Evolutionary conservation across 305 asterid species (phyloP), one percentile per base, ranked within the genome.

Genomic region (Fraxinus ornus): DNA sequence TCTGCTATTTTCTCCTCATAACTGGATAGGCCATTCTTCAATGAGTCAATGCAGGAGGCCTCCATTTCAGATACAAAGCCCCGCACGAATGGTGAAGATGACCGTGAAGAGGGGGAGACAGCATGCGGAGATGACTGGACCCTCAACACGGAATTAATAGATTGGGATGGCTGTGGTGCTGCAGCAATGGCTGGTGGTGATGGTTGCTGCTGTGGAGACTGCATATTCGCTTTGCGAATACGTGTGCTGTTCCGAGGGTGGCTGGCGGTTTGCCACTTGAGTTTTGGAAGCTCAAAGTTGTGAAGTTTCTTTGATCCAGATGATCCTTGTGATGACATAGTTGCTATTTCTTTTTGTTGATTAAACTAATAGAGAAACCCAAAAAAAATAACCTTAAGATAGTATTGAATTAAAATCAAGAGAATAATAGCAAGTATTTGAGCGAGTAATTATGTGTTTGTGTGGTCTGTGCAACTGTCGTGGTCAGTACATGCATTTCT

Each of bases 131-230:
- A 60, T 60, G 70, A 21, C 70, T 60, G 70, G 32, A 60, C 64
- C 24, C 32, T 60, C 12, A 60, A 19, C 64, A 1, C 22, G 1
- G 70, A 60, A 60, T 60, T 60, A 8, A 21, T 60, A 60, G 70
- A 30, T 60, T 19, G 70, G 26, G 70, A 60, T 60, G 26, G 15
- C 70, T 8, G 70, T 21, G 70, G 30, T 60, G 70, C 30, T 19
- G 70, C 70, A 60, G 70, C 30, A 60, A 60, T 60, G 30, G 70
- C 74, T 66, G 74, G 74, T 3, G 74, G 35, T 66, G 74, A 66
- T 64, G 73, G 35, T 24, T 24, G 33, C 15, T 64, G 73, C 73
- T 13, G 5, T 10, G 73, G 73, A 64, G 73, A 64, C 35, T 2
- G 15, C n/a, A 24, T 24, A 24, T 35, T 64, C 24, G 5, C 28